Conservation (phyloP, 2,329 filamentous ascomycete species). For the Grosmannia penicillata region DNA sequence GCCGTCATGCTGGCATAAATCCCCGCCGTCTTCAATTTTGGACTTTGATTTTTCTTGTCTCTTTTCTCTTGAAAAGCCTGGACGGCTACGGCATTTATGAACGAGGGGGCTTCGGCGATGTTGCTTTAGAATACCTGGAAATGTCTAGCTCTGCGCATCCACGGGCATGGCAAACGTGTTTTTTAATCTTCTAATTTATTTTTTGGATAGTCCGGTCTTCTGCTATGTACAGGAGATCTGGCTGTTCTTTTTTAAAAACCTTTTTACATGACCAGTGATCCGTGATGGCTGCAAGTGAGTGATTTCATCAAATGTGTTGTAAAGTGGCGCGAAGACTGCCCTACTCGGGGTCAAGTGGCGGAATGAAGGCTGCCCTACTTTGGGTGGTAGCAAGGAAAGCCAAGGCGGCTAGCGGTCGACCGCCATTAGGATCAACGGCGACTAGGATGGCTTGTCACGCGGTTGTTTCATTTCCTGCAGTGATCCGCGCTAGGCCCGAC, state of each 20-base stretch:
- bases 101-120: background rate
- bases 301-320: background rate
- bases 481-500: too few species aligned
- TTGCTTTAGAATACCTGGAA: background rate
- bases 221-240: constrained; percentile 4
- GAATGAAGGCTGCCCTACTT: too few species aligned
- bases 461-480: too few species aligned
- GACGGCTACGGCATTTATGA: constrained; percentile 19
- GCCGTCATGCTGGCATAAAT: constrained; percentile 40
- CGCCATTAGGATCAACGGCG: too few species aligned
- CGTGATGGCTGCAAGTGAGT: too few species aligned
- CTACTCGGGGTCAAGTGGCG: too few species aligned
- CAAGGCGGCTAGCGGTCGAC: too few species aligned
- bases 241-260: constrained; percentile 8
- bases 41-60: constrained; percentile 11
- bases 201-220: constrained; percentile 8
- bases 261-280: background rate
- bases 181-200: constrained; percentile 34
- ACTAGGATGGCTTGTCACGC: too few species aligned
- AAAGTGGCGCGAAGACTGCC: background rate
- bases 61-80: constrained; percentile 21
- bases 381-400: too few species aligned
- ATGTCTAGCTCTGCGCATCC: background rate
- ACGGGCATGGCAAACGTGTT: constrained; percentile 19
- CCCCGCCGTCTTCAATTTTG: constrained; percentile 1